These are phyloP conservation scores for Penicillium hordei DNA, from an alignment of 2,329 filamentous ascomycete species.

Conservation along the genomic window DNA sequence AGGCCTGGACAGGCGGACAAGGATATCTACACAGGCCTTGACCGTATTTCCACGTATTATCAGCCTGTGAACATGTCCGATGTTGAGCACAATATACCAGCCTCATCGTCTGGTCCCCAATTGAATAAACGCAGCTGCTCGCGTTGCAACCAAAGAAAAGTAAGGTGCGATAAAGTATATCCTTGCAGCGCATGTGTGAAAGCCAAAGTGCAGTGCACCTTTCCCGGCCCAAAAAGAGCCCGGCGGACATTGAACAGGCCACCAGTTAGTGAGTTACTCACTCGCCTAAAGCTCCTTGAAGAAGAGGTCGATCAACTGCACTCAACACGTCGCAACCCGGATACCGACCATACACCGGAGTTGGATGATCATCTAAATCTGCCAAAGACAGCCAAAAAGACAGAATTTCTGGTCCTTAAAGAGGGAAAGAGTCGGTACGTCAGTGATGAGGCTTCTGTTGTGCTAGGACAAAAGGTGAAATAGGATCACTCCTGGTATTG, in stretches of 20 bases:
- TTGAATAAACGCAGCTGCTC: conserved; percentile 26
- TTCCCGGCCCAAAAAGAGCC: conserved; percentile 19
- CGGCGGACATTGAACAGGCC: conserved; percentile 22
- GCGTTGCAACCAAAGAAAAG: conserved; percentile 34
- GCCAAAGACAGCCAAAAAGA: not conserved
- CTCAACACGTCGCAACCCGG: not conserved
- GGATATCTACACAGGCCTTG: too few relatives aligned
- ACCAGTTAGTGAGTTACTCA: conserved; percentile 17
- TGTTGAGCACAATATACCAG: not conserved
- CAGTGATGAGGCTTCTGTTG: conserved; percentile 18
- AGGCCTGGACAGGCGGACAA: not conserved
- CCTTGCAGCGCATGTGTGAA: conserved; percentile 28
- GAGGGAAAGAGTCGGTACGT: conserved; percentile 18
- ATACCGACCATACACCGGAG: not conserved
- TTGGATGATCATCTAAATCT: not conserved
- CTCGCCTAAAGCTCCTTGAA: conserved; percentile 19
- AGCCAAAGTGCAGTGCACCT: conserved; percentile 14
- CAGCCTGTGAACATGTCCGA: not conserved
- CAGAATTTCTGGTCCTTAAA: conserved; percentile 1
- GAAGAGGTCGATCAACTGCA: conserved; percentile 19
- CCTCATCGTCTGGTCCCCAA: not conserved
- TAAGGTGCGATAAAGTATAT: conserved; percentile 34
- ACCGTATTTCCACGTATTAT: not conserved
- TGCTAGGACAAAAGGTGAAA: conserved; percentile 18
- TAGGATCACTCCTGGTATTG: not conserved